Evolutionary conservation across 2,329 filamentous ascomycete genomes (phyloP).

Genomic region (Pseudogymnoascus sp.): DNA sequence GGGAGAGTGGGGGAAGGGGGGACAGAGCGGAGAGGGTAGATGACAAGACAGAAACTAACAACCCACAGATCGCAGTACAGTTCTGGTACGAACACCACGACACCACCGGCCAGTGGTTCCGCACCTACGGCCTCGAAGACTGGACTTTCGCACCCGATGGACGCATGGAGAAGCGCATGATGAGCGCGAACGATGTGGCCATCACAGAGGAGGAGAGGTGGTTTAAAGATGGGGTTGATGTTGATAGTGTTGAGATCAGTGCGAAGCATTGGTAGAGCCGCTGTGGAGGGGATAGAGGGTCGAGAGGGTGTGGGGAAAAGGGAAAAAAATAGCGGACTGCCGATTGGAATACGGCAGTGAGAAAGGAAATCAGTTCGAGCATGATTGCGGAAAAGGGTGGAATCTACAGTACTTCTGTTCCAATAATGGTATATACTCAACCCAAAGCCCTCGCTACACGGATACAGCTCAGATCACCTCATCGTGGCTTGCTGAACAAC

Average conservation of each 20-base stretch:
- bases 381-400: not conserved
- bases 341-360: too few relatives aligned
- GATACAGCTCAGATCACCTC: not conserved
- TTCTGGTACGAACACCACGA: slow-evolving; percentile 77
- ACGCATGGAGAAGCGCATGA: slow-evolving; percentile 65
- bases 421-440: not conserved
- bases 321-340: too few relatives aligned
- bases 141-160: slow-evolving; percentile 69
- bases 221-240: slow-evolving; percentile 63
- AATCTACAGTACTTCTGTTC: not conserved
- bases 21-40: not conserved
- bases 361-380: not conserved
- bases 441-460: not conserved
- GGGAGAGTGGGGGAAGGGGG: not conserved
- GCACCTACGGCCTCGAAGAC: slow-evolving; percentile 79
- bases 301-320: not conserved
- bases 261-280: slow-evolving; percentile 57
- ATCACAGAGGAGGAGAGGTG: slow-evolving; percentile 57
- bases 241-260: slow-evolving; percentile 57
- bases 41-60: not conserved
- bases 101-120: slow-evolving; percentile 66
- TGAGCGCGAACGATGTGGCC: slow-evolving; percentile 67
- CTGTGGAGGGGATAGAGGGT: not conserved
- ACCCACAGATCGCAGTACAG: slow-evolving; percentile 65
- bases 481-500: not conserved